Evolutionary conservation across 2,329 filamentous ascomycete species (phyloP).

Genomic region (Gaeumannomyces tritici): DNA sequence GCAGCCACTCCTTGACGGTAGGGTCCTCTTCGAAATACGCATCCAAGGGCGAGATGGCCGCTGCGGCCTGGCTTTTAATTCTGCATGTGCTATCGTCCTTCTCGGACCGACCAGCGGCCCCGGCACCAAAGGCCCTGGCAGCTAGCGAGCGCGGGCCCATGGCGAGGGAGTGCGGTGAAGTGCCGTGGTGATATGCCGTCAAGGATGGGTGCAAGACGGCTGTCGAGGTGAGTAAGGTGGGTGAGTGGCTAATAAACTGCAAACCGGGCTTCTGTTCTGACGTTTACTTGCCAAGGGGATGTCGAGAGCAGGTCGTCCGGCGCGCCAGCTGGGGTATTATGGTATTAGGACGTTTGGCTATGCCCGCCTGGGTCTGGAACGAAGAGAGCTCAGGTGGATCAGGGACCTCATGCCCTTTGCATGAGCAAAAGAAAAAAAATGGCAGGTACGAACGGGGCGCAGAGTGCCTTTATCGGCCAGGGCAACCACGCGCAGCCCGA

Average conservation of each 20-base stretch:
- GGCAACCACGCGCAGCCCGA: not conserved
- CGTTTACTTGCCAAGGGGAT: not conserved
- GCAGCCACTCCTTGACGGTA: conserved; percentile 29
- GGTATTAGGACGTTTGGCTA: no score
- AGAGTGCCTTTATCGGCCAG: not conserved
- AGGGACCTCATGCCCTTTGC: no score
- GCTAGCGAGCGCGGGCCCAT: not conserved
- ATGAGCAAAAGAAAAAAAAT: not conserved
- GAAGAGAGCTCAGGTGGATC: not conserved
- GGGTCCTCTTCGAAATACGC: conserved; percentile 29
- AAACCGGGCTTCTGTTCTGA: no score
- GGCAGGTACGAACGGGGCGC: not conserved
- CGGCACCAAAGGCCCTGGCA: not conserved
- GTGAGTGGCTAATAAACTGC: not conserved
- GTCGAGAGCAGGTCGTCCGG: not conserved
- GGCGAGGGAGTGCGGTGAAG: not conserved
- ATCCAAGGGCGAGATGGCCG: not conserved
- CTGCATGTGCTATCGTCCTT: not conserved
- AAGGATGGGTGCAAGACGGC: no score
- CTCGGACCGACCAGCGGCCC: not conserved
- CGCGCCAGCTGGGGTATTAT: no score
- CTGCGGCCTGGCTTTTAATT: not conserved
- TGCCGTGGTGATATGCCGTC: not conserved
- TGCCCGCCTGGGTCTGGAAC: no score
- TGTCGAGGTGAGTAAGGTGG: no score